Percentiles rank a stretch among this genome's conserved stretches.
Evolutionary conservation across 768 basidiomycete genomes (phyloP).

Genomic region (Boletus patriciae): DNA sequence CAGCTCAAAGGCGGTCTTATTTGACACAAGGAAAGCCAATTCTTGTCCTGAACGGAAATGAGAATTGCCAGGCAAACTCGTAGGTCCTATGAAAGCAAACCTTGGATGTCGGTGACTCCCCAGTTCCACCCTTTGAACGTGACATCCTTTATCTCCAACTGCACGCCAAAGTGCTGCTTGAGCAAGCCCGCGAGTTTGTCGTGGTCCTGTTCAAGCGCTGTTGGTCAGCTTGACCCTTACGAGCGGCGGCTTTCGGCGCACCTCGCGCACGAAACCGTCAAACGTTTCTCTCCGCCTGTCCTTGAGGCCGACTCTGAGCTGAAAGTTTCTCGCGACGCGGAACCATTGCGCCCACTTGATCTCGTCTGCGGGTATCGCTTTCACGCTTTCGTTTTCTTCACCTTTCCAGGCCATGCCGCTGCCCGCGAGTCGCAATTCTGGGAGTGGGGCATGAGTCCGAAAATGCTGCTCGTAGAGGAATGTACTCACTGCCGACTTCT

Average conservation of each 20-base stretch:
- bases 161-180: slow-evolving; percentile 84
- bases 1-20: slow-evolving; percentile 86
- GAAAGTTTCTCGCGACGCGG: slow-evolving; percentile 88
- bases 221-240: background rate
- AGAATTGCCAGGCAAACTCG: background rate
- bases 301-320: slow-evolving; percentile 81
- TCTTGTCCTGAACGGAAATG: slow-evolving; percentile 65
- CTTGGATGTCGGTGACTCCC: slow-evolving; percentile 94
- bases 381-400: slow-evolving; percentile 60
- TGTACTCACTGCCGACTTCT: slow-evolving; percentile 78
- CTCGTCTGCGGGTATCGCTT: slow-evolving; percentile 63
- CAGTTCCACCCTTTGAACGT: slow-evolving; percentile 98
- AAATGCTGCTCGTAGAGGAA: background rate
- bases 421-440: slow-evolving; percentile 84
- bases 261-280: slow-evolving; percentile 92
- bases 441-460: background rate
- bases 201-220: slow-evolving; percentile 61
- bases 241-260: slow-evolving; percentile 30
- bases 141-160: slow-evolving; percentile 82
- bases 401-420: slow-evolving; percentile 96
- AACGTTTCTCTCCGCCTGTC: slow-evolving; percentile 80
- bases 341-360: slow-evolving; percentile 92
- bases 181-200: slow-evolving; percentile 79
- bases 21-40: slow-evolving; percentile 85
- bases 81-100: slow-evolving; percentile 41